A percentile compares a stretch with the other conserved stretches of the same genome.
Conservation (phyloP, 805 yeast species). For the Ogataea nonfermentans region DNA sequence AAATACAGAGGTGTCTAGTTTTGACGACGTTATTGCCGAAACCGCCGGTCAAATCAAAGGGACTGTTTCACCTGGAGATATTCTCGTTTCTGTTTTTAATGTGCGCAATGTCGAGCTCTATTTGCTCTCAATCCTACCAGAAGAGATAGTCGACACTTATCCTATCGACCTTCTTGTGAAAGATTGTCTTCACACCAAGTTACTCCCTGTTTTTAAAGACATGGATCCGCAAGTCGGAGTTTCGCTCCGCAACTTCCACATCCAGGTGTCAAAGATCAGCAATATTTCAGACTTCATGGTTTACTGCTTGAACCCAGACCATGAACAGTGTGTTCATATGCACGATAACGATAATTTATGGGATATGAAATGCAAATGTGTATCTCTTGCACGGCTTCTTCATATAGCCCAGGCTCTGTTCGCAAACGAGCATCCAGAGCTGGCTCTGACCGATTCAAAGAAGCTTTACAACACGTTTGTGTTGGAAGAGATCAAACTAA, state of each 20-base stretch:
- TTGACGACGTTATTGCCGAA: conserved; percentile 33
- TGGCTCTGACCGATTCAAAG: conserved; percentile 9
- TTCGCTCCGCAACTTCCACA: conserved; percentile 78
- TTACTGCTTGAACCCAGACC: conserved; percentile 57
- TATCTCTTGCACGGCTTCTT: conserved; percentile 39
- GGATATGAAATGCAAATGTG: conserved; percentile 36
- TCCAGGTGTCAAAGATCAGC: conserved; percentile 80
- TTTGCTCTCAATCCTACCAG: conserved; percentile 28
- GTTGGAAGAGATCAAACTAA: conserved; percentile 21
- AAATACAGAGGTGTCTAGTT: conserved; percentile 30
- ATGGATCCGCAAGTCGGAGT: conserved; percentile 72
- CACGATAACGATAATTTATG: conserved; percentile 13
- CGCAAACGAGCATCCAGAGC: conserved; percentile 26
- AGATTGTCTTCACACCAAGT: conserved; percentile 44
- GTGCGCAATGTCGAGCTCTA: conserved; percentile 30
- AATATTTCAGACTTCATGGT: conserved; percentile 71
- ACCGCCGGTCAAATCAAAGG: conserved; percentile 52
- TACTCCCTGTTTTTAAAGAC: conserved; percentile 53
- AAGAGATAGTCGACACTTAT: conserved; percentile 19
- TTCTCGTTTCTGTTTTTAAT: conserved; percentile 45
- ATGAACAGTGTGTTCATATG: conserved; percentile 24
- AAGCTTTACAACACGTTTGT: conserved; percentile 32
- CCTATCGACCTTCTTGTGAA: conserved; percentile 33
- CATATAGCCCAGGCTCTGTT: conserved; percentile 42
- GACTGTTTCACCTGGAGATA: conserved; percentile 51